Evolutionary conservation across 345 rosid genomes (phyloP), one percentile per base, ranked within the genome.

Genomic region (Boechera stricta): DNA sequence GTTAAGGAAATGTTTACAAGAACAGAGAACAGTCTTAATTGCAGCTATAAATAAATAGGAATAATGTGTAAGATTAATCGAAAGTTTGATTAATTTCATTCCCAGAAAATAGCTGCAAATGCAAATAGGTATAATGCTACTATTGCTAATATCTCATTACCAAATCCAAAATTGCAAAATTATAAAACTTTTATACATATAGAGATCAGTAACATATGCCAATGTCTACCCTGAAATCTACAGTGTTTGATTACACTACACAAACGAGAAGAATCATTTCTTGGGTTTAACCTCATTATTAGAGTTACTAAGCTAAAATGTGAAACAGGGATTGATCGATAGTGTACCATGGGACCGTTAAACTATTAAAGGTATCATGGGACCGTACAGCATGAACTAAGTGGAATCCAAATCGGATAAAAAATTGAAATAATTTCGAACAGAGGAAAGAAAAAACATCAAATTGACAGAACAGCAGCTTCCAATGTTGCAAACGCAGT

Each of bases 401-500:
- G 68, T 77, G 77, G 77, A 48, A 57, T 64, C 77, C 72, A 31
- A 72, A 72, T 65, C 48, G 55, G 72, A 71, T 61, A 53, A 52
- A 53, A 52, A 52, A 0, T 7, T 8, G 42, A 61, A 70, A 77
- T 71, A 21, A 77, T 75, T 75, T 11, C 35, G 21, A 13, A 36
- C 1, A 75, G 53, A 49, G 33, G 5, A 12, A n/a, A 26, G 42
- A 52, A 26, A 38, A 72, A 74, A 66, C 59, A 67, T 67, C 56
- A 69, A 77, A 45, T 24, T 36, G 72, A 71, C 81, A 71, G 53
- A 77, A 56, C 52, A 47, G n/a, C 29, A 77, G 67, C 26, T 71
- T 77, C 80, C 80, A 76, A 13, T 76, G 69, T 69, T 24, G 12
- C 44, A 63, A 77, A 77, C 70, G 80, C 65, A 69, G 71, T 41